A percentile compares a stretch with the other conserved stretches of the same genome.
Conservation (phyloP, 805 yeast genomes). For the Saccharomycopsis oosterbeekiorum region DNA sequence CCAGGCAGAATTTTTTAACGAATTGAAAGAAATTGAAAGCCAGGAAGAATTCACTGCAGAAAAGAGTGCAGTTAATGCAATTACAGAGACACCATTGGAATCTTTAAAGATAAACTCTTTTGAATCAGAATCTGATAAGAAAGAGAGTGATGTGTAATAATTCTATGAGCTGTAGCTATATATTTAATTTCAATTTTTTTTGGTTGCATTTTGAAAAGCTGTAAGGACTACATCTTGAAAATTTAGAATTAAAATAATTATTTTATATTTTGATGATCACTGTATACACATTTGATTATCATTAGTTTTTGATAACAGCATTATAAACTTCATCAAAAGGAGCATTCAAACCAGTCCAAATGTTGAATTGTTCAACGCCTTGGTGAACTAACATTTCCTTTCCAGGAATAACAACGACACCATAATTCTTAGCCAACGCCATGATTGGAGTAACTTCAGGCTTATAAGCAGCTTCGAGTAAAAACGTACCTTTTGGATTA, state of each 20-base stretch:
- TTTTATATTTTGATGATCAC: not conserved
- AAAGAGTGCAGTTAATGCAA: not conserved
- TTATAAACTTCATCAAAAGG: constrained; percentile 53
- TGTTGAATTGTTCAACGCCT: constrained; percentile 77
- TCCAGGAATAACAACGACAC: constrained; percentile 86
- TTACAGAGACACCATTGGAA: not conserved
- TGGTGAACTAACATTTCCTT: constrained; percentile 87
- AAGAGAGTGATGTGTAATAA: not conserved
- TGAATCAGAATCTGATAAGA: not conserved
- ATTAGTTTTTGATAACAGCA: constrained; percentile 35
- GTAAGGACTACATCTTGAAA: not conserved
- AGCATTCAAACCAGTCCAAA: constrained; percentile 62
- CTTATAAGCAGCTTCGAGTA: constrained; percentile 92
- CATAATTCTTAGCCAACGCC: constrained; percentile 57
- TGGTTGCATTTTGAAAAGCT: not conserved
- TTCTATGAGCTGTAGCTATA: not conserved
- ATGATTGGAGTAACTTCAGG: constrained; percentile 82
- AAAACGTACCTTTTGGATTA: constrained; percentile 29
- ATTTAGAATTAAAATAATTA: not conserved
- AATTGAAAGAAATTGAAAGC: constrained; percentile 4
- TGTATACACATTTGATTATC: not conserved
- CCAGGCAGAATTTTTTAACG: constrained; percentile 4
- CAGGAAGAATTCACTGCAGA: not conserved
- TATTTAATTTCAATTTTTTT: not conserved
- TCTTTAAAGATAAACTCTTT: not conserved